Conservation (phyloP, 176 grass and related monocot species). For the Rhynchospora breviuscula region DNA sequence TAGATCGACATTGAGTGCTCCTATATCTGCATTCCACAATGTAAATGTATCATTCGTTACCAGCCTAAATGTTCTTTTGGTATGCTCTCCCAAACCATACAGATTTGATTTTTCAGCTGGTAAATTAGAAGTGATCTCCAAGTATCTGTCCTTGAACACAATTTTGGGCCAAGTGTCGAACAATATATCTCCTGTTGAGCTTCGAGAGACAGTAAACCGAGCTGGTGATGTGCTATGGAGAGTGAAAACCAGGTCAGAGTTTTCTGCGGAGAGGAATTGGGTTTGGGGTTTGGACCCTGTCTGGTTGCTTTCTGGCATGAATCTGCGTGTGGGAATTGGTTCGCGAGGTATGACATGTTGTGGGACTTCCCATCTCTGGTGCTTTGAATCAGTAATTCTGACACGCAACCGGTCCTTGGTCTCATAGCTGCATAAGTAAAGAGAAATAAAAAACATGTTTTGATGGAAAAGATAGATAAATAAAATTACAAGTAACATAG, state of each 20-base stretch:
- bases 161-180: slow-evolving; percentile 35
- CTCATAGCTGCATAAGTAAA: slow-evolving; percentile 39
- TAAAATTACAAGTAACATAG: neutral
- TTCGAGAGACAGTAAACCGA: slow-evolving; percentile 47
- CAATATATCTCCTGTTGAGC: slow-evolving; percentile 46
- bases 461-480: neutral
- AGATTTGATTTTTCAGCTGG: slow-evolving; percentile 39
- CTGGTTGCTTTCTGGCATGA: neutral
- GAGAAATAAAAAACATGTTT: no score
- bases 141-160: slow-evolving; percentile 69
- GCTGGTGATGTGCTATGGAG: slow-evolving; percentile 40
- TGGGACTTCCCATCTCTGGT: slow-evolving; percentile 67
- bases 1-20: slow-evolving; percentile 2
- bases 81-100: slow-evolving; percentile 86
- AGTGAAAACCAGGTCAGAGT: slow-evolving; percentile 51
- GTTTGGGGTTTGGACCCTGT: neutral
- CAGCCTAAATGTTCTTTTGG: slow-evolving; percentile 59
- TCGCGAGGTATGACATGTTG: slow-evolving; percentile 53
- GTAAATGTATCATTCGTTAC: slow-evolving; percentile 55
- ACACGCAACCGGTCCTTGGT: slow-evolving; percentile 65
- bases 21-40: slow-evolving; percentile 72
- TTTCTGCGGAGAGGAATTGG: slow-evolving; percentile 31
- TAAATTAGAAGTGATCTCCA: slow-evolving; percentile 58
- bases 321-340: neutral
- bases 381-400: slow-evolving; percentile 68